phyloP scores from a whole-genome alignment of 1,284 basidiomycete genomes.

The Fomitopsis betulina region DNA sequence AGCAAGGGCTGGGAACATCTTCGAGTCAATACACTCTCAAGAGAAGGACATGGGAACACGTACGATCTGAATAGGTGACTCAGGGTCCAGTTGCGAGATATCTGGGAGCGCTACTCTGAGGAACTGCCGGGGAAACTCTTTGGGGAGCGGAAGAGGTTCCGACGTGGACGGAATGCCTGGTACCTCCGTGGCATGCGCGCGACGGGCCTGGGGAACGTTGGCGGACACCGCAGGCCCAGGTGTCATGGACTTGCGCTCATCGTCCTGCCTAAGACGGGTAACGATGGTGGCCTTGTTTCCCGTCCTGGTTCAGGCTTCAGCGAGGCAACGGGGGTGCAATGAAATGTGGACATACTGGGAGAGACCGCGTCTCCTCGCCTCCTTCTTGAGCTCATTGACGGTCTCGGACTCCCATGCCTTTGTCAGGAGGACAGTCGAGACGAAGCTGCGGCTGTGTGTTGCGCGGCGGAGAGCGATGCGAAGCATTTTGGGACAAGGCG shows the following conservation, averaged over 20 bases:
- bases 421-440: slow-evolving; percentile 64
- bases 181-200: slow-evolving; percentile 32
- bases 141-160: slow-evolving; percentile 16
- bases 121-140: slow-evolving; percentile 28
- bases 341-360: slow-evolving; percentile 50
- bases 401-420: slow-evolving; percentile 63
- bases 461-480: slow-evolving; percentile 25
- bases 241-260: slow-evolving; percentile 27
- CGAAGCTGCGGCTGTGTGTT: slow-evolving; percentile 35
- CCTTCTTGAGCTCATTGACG: slow-evolving; percentile 54
- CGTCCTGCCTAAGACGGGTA: slow-evolving; percentile 48
- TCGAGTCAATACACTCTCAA: not conserved
- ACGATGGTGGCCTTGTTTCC: slow-evolving; percentile 59
- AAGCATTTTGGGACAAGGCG: slow-evolving; percentile 29
- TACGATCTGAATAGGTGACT: slow-evolving; percentile 55
- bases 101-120: slow-evolving; percentile 56
- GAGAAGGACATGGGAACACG: slow-evolving; percentile 25
- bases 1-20: slow-evolving; percentile 52
- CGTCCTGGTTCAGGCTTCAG: slow-evolving; percentile 32
- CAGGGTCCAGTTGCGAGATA: slow-evolving; percentile 37
- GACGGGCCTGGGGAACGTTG: slow-evolving; percentile 19
- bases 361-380: slow-evolving; percentile 63
- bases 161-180: slow-evolving; percentile 25
- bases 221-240: slow-evolving; percentile 15
- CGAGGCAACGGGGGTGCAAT: not conserved